phyloP scores from a whole-genome alignment of 495 filamentous ascomycete genomes.

The Lichenothelia convexa region DNA sequence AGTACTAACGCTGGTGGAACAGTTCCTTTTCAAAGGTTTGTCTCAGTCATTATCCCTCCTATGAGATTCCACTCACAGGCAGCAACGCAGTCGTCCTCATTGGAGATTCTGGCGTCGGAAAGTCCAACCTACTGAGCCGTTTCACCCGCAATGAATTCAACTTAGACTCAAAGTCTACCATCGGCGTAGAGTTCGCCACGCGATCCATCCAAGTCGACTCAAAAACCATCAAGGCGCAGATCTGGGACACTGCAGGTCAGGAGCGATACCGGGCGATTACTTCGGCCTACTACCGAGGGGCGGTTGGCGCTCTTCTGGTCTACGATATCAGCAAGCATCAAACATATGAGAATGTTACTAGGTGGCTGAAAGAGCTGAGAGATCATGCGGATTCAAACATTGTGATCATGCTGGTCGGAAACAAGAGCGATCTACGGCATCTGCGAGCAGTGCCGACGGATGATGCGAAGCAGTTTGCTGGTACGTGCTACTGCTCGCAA shows the following conservation, averaged over 20 bases:
- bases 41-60: conserved; percentile 8
- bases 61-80: conserved; percentile 1
- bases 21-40: conserved; percentile 97
- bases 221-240: conserved; percentile 99
- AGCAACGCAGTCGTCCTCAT: conserved; percentile 92
- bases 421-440: conserved; percentile 99
- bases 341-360: conserved; percentile 96
- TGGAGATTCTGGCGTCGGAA: conserved; percentile 96
- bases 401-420: conserved; percentile 98
- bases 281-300: conserved; percentile 95
- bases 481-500: conserved; percentile 31
- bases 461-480: conserved; percentile 95
- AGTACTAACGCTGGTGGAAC: conserved; percentile 11
- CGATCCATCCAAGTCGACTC: conserved; percentile 96
- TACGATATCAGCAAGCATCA: conserved; percentile 99
- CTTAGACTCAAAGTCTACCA: conserved; percentile 98
- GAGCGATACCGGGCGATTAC: conserved; percentile 98
- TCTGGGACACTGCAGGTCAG: conserved; percentile 99
- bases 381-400: conserved; percentile 99
- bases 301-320: conserved; percentile 90
- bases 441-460: conserved; percentile 94
- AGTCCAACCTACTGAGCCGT: conserved; percentile 97
- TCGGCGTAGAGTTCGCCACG: conserved; percentile 98
- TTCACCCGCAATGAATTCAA: conserved; percentile 99
- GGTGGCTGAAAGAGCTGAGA: conserved; percentile 97